Evolutionary conservation across 257 asterid genomes (phyloP).

Genomic region (Rauvolfia tetraphylla): DNA sequence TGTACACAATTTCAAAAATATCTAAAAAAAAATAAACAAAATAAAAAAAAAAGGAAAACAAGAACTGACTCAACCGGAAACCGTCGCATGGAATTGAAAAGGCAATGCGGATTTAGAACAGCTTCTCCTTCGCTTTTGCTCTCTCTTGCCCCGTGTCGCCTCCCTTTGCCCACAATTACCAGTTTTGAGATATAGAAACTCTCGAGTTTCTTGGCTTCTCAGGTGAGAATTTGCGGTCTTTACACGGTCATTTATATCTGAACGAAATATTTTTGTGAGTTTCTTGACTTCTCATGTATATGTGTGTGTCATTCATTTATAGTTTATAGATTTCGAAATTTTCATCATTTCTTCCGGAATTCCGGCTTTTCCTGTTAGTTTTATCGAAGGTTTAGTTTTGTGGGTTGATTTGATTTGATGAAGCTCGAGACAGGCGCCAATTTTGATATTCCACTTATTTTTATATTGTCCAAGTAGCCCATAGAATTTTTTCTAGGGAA

Average conservation of each 20-base stretch:
- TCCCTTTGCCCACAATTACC: background rate
- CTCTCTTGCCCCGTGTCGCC: background rate
- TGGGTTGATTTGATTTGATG: background rate
- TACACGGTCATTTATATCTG: background rate
- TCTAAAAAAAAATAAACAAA: too few species aligned
- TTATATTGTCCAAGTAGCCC: background rate
- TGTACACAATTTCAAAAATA: too few species aligned
- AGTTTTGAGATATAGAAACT: background rate
- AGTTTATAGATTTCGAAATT: background rate
- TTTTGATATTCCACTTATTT: background rate
- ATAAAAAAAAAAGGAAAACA: too few species aligned
- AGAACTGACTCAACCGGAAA: background rate
- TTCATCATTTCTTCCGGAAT: background rate
- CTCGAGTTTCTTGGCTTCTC: background rate
- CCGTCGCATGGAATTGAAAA: background rate
- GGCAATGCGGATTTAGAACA: background rate
- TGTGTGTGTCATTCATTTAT: background rate
- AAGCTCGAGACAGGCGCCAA: background rate
- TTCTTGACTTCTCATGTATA: too few species aligned
- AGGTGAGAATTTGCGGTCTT: slow-evolving; percentile 4
- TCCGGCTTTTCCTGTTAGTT: background rate
- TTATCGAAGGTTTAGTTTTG: background rate
- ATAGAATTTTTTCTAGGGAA: background rate
- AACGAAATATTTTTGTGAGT: background rate
- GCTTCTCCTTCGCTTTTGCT: background rate